Conservation (phyloP, 495 filamentous ascomycete species). For the Cairneyella variabilis region DNA sequence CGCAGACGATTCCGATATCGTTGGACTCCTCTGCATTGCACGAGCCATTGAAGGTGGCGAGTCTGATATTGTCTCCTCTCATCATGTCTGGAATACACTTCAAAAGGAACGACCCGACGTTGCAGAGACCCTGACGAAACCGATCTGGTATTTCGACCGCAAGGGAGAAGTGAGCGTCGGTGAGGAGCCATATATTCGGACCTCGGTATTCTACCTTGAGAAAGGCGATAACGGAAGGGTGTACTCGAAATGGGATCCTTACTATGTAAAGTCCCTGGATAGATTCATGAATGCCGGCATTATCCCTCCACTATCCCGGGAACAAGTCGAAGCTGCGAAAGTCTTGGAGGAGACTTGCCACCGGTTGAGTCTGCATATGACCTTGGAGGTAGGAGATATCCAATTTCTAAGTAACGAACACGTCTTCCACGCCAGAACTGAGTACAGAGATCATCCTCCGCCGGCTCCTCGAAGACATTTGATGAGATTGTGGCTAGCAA, state of each 20-base stretch:
- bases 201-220: conserved; percentile 71
- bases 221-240: conserved; percentile 39
- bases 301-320: conserved; percentile 61
- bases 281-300: conserved; percentile 63
- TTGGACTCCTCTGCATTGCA: conserved; percentile 80
- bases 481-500: conserved; percentile 82
- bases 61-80: conserved; percentile 73
- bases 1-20: conserved; percentile 76
- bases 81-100: conserved; percentile 79
- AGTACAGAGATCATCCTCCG: conserved; percentile 61
- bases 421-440: conserved; percentile 65
- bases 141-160: conserved; percentile 92
- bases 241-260: conserved; percentile 71
- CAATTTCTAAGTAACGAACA: conserved; percentile 63
- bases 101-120: conserved; percentile 75
- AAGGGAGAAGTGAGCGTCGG: conserved; percentile 79
- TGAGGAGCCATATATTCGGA: conserved; percentile 71
- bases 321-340: conserved; percentile 58
- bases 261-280: conserved; percentile 64
- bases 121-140: conserved; percentile 65
- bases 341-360: conserved; percentile 67
- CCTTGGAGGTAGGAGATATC: conserved; percentile 71
- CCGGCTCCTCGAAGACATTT: conserved; percentile 65
- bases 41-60: conserved; percentile 80
- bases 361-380: conserved; percentile 66